Conservation (phyloP, 768 basidiomycete genomes). For the Antrodiella citrinella region DNA sequence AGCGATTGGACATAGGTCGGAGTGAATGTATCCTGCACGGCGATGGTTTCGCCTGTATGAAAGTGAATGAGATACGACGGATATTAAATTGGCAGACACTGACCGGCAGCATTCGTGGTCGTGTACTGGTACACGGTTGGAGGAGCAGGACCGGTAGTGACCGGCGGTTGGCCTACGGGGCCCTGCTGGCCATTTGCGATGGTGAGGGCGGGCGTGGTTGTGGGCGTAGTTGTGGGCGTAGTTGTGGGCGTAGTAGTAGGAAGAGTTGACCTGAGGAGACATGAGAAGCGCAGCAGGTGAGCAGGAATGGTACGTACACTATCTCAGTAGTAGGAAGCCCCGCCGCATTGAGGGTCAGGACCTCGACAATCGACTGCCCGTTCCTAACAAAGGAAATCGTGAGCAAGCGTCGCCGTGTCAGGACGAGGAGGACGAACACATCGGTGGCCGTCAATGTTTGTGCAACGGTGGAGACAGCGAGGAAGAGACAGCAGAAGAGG, state of each 20-base stretch:
- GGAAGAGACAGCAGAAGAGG: too few relatives aligned
- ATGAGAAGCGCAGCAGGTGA: not conserved
- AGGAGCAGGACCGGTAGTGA: conserved; percentile 5
- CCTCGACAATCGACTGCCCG: conserved; percentile 46
- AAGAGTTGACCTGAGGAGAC: conserved; percentile 9
- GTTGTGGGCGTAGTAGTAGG: conserved; percentile 11
- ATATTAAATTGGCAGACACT: not conserved
- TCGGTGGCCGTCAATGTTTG: conserved; percentile 38
- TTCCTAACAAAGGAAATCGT: conserved; percentile 27
- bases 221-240: too few relatives aligned
- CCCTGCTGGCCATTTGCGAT: conserved; percentile 27
- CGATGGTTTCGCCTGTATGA: conserved; percentile 14
- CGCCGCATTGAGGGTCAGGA: conserved; percentile 32
- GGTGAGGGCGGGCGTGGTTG: conserved; percentile 7
- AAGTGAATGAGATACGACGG: not conserved
- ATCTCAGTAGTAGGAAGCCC: conserved; percentile 34
- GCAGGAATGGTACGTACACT: conserved; percentile 27
- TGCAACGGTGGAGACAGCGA: too few relatives aligned
- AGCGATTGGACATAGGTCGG: conserved; percentile 22
- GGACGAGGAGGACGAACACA: conserved; percentile 3
- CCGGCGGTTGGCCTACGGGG: conserved; percentile 42
- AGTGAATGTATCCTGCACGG: conserved; percentile 24
- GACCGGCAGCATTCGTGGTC: conserved; percentile 26
- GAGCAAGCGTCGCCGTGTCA: too few relatives aligned
- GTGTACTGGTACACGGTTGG: conserved; percentile 25